A percentile compares a stretch with the other conserved stretches of the same genome.
phyloP scores from a whole-genome alignment of 2,329 filamentous ascomycete genomes.

The Aspergillus aculeatinus region DNA sequence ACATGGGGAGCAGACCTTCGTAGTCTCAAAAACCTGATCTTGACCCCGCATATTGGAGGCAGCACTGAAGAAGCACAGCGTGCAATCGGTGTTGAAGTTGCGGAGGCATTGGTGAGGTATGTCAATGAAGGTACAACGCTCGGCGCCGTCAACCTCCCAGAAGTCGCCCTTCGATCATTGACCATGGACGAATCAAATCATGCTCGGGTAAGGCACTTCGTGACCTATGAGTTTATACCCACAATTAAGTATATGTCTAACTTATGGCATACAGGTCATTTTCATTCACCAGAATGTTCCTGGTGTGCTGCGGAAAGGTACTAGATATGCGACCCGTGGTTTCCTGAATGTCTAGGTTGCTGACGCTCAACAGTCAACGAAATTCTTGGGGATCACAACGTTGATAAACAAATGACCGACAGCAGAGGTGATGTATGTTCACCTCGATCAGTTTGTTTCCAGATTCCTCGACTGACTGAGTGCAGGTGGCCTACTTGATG shows the following conservation, averaged over 20 bases:
- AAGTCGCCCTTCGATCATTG: constrained; percentile 84
- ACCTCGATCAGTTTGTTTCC: neutral
- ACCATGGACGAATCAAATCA: constrained; percentile 87
- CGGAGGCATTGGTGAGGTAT: constrained; percentile 82
- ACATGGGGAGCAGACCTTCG: constrained; percentile 81
- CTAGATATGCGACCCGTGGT: constrained; percentile 10
- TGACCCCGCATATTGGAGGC: constrained; percentile 95
- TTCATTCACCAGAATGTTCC: constrained; percentile 97
- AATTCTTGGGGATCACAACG: constrained; percentile 90
- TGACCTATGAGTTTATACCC: neutral
- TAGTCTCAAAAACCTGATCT: constrained; percentile 83
- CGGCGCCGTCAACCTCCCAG: constrained; percentile 95
- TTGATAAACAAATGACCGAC: constrained; percentile 98
- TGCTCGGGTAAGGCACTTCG: constrained; percentile 62
- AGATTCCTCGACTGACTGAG: constrained; percentile 14
- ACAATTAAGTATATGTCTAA: constrained; percentile 1
- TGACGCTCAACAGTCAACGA: constrained; percentile 69
- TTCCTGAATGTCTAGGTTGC: neutral
- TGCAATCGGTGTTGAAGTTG: constrained; percentile 92
- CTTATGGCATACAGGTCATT: constrained; percentile 60
- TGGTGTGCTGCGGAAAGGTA: constrained; percentile 83
- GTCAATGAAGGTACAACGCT: constrained; percentile 93
- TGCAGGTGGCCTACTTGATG: constrained; percentile 86
- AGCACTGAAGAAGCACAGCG: constrained; percentile 97
- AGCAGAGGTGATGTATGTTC: constrained; percentile 76